Conservation (phyloP, 2,329 filamentous ascomycete species). For the Paecilomyces variotii region DNA sequence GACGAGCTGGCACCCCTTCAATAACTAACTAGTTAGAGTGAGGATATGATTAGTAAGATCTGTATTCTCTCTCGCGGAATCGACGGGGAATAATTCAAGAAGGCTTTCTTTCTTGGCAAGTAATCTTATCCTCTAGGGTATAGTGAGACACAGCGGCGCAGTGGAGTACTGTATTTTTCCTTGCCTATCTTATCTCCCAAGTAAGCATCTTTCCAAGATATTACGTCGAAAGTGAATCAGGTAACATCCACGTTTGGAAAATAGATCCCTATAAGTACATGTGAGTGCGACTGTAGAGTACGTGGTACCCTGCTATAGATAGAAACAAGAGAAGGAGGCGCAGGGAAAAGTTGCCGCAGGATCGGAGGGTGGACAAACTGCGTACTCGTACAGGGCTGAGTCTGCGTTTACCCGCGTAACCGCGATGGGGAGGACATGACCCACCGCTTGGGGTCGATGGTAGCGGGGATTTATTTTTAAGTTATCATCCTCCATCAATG, state of each 20-base stretch:
- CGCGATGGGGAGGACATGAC: not conserved
- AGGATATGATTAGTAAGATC: too few relatives aligned
- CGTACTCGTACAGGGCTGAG: not conserved
- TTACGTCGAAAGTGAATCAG: too few relatives aligned
- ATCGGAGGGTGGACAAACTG: not conserved
- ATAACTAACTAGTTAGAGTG: too few relatives aligned
- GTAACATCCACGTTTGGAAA: not conserved
- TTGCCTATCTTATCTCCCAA: too few relatives aligned
- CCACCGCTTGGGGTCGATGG: not conserved
- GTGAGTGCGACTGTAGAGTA: too few relatives aligned
- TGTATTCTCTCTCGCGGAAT: too few relatives aligned
- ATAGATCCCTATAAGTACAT: not conserved
- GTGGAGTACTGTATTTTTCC: too few relatives aligned
- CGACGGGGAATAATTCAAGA: too few relatives aligned
- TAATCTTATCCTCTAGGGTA: too few relatives aligned
- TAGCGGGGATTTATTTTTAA: not conserved
- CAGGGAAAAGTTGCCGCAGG: not conserved
- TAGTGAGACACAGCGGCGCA: too few relatives aligned
- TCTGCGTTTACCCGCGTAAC: not conserved
- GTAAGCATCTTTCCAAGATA: not conserved
- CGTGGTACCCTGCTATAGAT: not conserved
- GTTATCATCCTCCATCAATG: not conserved
- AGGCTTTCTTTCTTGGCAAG: too few relatives aligned
- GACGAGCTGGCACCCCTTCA: too few relatives aligned
- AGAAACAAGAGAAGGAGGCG: not conserved